A percentile compares a stretch with the other conserved stretches of the same genome.
phyloP scores from a whole-genome alignment of 2,329 filamentous ascomycete genomes.

The Karstenula rhodostoma region DNA sequence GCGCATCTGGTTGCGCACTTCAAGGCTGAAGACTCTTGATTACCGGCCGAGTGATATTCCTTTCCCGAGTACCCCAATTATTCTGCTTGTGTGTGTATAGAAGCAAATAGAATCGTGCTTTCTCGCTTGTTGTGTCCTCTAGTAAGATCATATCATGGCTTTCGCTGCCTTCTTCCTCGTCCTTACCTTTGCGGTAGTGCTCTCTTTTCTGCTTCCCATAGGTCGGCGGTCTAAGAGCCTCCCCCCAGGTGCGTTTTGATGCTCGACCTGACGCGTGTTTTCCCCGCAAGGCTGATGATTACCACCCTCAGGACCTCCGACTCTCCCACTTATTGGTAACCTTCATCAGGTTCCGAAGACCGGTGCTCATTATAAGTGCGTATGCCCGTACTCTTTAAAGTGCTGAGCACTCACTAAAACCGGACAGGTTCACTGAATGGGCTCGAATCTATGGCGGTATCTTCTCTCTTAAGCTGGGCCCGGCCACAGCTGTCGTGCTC shows the following conservation, averaged over 20 bases:
- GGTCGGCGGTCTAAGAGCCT: conserved; percentile 1
- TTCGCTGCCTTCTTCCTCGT: neutral
- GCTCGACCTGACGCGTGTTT: neutral
- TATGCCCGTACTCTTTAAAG: neutral
- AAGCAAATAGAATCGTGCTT: neutral
- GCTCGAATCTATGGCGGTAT: conserved; percentile 15
- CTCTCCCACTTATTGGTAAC: neutral
- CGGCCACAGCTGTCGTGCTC: conserved; percentile 15
- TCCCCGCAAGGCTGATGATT: neutral
- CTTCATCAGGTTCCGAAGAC: neutral
- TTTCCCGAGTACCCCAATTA: neutral
- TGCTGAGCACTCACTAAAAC: neutral
- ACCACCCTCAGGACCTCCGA: neutral
- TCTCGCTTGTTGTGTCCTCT: neutral
- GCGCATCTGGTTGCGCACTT: conserved; percentile 38
- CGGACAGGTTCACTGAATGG: conserved; percentile 1
- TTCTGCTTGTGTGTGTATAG: neutral
- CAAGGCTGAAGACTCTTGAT: conserved; percentile 3
- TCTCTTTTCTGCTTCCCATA: neutral
- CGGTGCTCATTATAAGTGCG: neutral
- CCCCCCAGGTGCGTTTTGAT: neutral
- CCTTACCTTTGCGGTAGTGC: neutral
- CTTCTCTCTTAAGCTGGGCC: conserved; percentile 18
- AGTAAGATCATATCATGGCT: neutral
- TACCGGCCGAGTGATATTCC: neutral